phyloP scores from a whole-genome alignment of 2,329 filamentous ascomycete genomes.

The Colletotrichum abscissum region DNA sequence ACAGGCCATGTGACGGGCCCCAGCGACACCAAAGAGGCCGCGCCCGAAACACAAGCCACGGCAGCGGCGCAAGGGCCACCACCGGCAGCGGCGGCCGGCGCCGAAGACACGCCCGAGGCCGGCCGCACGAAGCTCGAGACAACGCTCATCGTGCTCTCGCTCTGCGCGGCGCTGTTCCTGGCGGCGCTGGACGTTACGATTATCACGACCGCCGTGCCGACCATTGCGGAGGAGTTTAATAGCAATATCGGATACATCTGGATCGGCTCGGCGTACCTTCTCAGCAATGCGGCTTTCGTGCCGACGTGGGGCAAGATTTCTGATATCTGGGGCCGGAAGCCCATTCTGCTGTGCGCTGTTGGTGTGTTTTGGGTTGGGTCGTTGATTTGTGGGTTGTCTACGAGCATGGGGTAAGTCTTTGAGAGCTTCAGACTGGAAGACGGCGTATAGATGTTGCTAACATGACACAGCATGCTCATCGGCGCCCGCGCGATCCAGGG shows the following conservation, averaged over 20 bases:
- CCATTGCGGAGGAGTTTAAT: slow-evolving; percentile 67
- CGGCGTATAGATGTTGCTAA: not conserved
- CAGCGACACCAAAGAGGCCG: slow-evolving; percentile 1
- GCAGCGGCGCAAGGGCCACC: not conserved
- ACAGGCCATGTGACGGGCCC: not conserved
- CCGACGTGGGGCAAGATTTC: slow-evolving; percentile 77
- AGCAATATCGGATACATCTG: slow-evolving; percentile 78
- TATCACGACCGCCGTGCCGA: slow-evolving; percentile 70
- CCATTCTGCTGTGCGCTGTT: slow-evolving; percentile 59
- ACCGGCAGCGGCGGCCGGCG: not conserved
- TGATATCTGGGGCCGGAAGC: slow-evolving; percentile 69
- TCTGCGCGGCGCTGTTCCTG: slow-evolving; percentile 50
- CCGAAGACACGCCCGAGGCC: slow-evolving; percentile 43
- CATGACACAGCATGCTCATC: slow-evolving; percentile 52
- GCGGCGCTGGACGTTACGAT: slow-evolving; percentile 66
- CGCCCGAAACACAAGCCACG: not conserved
- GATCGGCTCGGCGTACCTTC: slow-evolving; percentile 80
- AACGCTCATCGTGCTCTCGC: slow-evolving; percentile 33
- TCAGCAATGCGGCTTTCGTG: slow-evolving; percentile 74
- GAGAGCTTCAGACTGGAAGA: not conserved
- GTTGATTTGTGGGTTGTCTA: slow-evolving; percentile 58
- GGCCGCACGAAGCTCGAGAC: slow-evolving; percentile 52
- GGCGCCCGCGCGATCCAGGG: slow-evolving; percentile 61
- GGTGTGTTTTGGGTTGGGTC: slow-evolving; percentile 64
- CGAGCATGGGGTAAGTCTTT: slow-evolving; percentile 47